Percentiles rank a stretch among this genome's conserved stretches.
These are phyloP conservation scores for Macrocybe gigantea DNA, from an alignment of 768 basidiomycete genomes.

Conservation along the genomic window DNA sequence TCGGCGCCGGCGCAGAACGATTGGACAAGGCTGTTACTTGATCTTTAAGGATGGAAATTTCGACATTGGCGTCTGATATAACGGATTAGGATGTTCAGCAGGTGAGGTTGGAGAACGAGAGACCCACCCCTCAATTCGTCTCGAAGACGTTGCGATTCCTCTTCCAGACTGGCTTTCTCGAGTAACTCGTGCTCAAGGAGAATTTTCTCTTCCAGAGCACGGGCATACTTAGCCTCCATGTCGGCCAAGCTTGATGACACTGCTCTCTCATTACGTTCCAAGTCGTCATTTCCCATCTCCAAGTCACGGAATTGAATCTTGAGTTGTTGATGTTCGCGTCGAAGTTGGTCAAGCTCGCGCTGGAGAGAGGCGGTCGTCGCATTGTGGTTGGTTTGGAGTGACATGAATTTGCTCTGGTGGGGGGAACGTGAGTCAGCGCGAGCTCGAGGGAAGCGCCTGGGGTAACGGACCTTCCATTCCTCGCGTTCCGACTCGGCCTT, in stretches of 20 bases:
- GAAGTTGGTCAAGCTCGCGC: conserved; percentile 79
- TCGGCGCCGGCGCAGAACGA: conserved; percentile 15
- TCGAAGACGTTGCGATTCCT: conserved; percentile 83
- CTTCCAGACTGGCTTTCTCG: conserved; percentile 85
- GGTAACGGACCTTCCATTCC: conserved; percentile 80
- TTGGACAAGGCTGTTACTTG: conserved; percentile 44
- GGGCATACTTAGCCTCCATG: conserved; percentile 83
- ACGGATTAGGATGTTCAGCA: neutral
- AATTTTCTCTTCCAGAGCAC: conserved; percentile 94
- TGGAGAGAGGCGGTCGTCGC: conserved; percentile 88
- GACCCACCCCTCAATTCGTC: conserved; percentile 86
- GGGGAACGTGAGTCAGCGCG: conserved; percentile 5
- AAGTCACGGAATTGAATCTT: conserved; percentile 80
- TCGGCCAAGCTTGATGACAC: conserved; percentile 79
- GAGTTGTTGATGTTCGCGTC: conserved; percentile 64
- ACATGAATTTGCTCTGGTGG: conserved; percentile 72
- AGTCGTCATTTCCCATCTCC: conserved; percentile 97
- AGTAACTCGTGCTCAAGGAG: conserved; percentile 92
- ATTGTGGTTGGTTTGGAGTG: conserved; percentile 85
- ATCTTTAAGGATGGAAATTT: conserved; percentile 78
- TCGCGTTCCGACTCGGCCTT: conserved; percentile 74
- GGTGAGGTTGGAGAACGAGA: neutral
- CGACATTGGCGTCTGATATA: conserved; percentile 71
- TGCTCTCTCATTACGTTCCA: conserved; percentile 91
- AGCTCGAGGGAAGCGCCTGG: neutral